Evolutionary conservation across 345 rosid species (phyloP).

Genomic region (Lepidium aucheri): DNA sequence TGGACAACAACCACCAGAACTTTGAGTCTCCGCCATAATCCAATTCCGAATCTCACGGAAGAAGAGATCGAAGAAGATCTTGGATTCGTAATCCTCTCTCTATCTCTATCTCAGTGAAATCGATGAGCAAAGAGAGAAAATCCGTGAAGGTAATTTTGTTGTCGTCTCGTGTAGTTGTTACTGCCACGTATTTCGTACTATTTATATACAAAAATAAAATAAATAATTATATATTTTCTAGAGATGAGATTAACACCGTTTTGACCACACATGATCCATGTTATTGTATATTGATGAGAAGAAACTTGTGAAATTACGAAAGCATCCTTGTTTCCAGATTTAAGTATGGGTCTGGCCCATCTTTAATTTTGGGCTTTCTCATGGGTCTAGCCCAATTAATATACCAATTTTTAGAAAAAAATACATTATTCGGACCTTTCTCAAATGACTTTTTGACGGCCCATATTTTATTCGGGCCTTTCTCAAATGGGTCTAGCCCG

Average conservation of each 20-base stretch:
- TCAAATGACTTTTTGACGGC: too few relatives aligned
- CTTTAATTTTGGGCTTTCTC: background rate
- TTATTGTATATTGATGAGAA: background rate
- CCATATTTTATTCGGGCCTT: too few relatives aligned
- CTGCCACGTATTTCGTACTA: slow-evolving; percentile 10
- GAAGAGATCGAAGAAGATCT: slow-evolving; percentile 6
- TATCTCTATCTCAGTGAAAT: background rate
- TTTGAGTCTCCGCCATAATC: slow-evolving; percentile 44
- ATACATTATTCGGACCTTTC: too few relatives aligned
- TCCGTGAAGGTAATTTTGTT: background rate
- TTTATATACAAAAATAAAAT: too few relatives aligned
- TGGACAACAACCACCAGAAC: slow-evolving; percentile 71
- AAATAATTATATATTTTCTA: background rate
- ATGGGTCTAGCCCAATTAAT: too few relatives aligned
- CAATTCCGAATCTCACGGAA: background rate
- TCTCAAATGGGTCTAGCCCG: too few relatives aligned
- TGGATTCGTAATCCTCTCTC: background rate
- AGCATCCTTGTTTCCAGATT: background rate
- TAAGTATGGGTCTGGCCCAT: background rate
- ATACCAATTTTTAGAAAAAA: too few relatives aligned
- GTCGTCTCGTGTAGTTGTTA: slow-evolving; percentile 20
- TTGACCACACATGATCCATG: background rate
- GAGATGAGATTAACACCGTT: background rate
- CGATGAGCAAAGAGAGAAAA: background rate
- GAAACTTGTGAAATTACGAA: background rate